Conservation (phyloP, 2,329 filamentous ascomycete genomes). For the Ambrosiella cleistominuta region DNA sequence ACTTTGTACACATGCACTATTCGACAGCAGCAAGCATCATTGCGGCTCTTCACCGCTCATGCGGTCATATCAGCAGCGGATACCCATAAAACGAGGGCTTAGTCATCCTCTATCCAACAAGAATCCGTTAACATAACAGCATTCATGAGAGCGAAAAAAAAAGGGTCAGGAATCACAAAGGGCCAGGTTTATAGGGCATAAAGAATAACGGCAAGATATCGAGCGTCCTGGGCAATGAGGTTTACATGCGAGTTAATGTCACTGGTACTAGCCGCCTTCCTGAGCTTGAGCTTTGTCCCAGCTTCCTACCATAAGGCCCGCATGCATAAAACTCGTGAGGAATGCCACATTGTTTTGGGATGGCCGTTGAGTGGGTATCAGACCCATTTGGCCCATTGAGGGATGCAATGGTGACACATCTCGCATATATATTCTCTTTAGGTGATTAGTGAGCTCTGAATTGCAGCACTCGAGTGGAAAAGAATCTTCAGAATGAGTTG, state of each 20-base stretch:
- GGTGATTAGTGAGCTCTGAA: too few relatives aligned
- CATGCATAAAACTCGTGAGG: background rate
- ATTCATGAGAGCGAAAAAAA: too few relatives aligned
- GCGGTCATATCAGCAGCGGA: background rate
- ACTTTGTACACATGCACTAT: background rate
- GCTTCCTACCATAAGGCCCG: background rate
- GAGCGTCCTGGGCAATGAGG: background rate
- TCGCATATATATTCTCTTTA: too few relatives aligned
- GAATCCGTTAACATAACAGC: background rate
- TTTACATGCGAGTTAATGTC: background rate
- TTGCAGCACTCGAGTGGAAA: too few relatives aligned
- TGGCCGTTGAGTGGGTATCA: too few relatives aligned
- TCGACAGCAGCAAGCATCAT: background rate
- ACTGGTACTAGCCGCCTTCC: background rate
- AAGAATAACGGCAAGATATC: background rate
- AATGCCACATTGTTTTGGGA: too few relatives aligned
- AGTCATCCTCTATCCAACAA: background rate
- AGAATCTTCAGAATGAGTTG: too few relatives aligned
- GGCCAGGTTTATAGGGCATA: background rate
- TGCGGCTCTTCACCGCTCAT: constrained; percentile 1
- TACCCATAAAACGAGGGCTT: background rate
- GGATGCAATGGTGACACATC: too few relatives aligned
- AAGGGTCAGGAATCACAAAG: too few relatives aligned
- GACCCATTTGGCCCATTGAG: too few relatives aligned
- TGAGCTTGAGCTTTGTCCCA: background rate